Evolutionary conservation across 2,329 filamentous ascomycete species (phyloP).

Genomic region (Ophiosphaerella herpotricha): DNA sequence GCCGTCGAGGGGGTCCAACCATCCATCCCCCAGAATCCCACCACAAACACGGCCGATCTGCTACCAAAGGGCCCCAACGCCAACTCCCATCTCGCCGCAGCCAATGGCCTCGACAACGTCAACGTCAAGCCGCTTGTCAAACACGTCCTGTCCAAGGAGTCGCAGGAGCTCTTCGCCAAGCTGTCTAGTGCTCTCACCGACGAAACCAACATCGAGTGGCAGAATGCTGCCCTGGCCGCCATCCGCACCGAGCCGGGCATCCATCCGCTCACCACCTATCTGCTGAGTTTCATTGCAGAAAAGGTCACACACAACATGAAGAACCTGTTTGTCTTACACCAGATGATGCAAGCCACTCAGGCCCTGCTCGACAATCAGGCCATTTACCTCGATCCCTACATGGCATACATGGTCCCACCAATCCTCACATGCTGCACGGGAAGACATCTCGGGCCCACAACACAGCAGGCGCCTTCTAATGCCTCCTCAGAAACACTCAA

Average conservation of each 20-base stretch:
- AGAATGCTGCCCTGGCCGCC: constrained; percentile 82
- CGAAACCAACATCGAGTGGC: constrained; percentile 83
- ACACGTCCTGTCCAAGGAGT: constrained; percentile 92
- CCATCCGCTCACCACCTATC: constrained; percentile 95
- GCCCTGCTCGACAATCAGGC: constrained; percentile 82
- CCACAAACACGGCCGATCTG: constrained; percentile 83
- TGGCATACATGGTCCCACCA: constrained; percentile 75
- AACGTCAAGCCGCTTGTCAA: constrained; percentile 90
- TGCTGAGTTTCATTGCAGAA: constrained; percentile 92
- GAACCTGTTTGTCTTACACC: constrained; percentile 83
- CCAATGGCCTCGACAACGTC: constrained; percentile 81
- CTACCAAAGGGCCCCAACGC: constrained; percentile 88
- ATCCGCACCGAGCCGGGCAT: constrained; percentile 87
- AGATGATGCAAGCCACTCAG: constrained; percentile 89
- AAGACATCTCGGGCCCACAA: constrained; percentile 71
- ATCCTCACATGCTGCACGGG: constrained; percentile 90
- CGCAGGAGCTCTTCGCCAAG: constrained; percentile 96
- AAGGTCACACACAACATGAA: constrained; percentile 94
- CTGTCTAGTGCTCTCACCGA: constrained; percentile 88
- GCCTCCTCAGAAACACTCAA: constrained; percentile 54
- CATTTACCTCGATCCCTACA: constrained; percentile 74
- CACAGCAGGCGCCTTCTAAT: constrained; percentile 55
- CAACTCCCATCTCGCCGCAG: constrained; percentile 81
- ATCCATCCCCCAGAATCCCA: constrained; percentile 94
- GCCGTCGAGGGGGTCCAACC: constrained; percentile 97